Conservation (phyloP, 768 basidiomycete genomes). For the Amanita molliuscula region DNA sequence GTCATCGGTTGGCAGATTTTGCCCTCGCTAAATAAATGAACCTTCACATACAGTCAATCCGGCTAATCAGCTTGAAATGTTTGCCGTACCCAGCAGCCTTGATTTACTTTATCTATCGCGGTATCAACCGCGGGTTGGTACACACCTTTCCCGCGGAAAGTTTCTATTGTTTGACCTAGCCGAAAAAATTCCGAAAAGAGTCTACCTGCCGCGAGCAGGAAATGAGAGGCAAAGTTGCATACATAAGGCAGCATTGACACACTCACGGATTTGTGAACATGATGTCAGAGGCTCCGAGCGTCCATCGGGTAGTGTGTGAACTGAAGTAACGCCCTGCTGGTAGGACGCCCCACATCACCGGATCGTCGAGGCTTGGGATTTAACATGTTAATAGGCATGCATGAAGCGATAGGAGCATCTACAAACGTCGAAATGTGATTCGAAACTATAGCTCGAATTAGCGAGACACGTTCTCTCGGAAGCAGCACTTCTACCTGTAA, state of each 20-base stretch:
- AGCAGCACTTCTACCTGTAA: constrained; percentile 48
- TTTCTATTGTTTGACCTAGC: constrained; percentile 86
- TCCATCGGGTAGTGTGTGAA: constrained; percentile 70
- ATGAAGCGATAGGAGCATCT: constrained; percentile 4
- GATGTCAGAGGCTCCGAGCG: constrained; percentile 86
- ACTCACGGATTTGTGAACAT: constrained; percentile 89
- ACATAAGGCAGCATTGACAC: constrained; percentile 7
- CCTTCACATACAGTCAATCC: constrained; percentile 30
- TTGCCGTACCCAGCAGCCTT: constrained; percentile 73
- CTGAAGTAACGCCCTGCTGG: constrained; percentile 52
- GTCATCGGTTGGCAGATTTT: constrained; percentile 68
- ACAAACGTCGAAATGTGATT: constrained; percentile 88
- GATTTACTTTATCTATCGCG: constrained; percentile 73
- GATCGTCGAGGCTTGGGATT: constrained; percentile 61
- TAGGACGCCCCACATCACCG: constrained; percentile 80
- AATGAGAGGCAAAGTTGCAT: constrained; percentile 3
- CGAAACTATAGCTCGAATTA: constrained; percentile 41
- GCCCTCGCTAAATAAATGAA: constrained; percentile 88
- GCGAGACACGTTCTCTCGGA: constrained; percentile 1
- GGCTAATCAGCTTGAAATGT: neutral
- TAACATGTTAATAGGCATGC: constrained; percentile 8
- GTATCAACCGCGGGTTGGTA: constrained; percentile 78
- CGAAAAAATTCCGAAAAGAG: constrained; percentile 79
- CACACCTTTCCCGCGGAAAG: constrained; percentile 82
- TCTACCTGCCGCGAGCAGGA: constrained; percentile 34